These are phyloP conservation scores for Wickerhamiella nectarea DNA, from an alignment of 805 yeast genomes.

Conservation along the genomic window DNA sequence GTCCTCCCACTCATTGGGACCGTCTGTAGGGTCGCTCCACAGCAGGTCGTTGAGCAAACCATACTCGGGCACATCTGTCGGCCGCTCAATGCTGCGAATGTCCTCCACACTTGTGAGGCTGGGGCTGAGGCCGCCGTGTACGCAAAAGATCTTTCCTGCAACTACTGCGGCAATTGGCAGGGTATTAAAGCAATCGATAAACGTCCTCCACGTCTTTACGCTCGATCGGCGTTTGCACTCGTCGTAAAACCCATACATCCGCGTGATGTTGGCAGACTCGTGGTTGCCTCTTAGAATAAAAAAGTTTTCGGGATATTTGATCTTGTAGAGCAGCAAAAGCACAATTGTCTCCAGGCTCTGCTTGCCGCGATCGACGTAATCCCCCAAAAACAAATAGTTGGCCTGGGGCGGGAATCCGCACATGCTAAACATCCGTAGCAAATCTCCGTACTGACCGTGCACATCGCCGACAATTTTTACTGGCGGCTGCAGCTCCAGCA, in stretches of 20 bases:
- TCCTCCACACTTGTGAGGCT: conserved; percentile 61
- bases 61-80: conserved; percentile 77
- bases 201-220: conserved; percentile 84
- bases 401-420: conserved; percentile 96
- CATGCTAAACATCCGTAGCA: conserved; percentile 79
- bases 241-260: conserved; percentile 95
- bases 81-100: conserved; percentile 59
- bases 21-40: conserved; percentile 81
- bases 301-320: conserved; percentile 92
- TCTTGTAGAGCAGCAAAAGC: conserved; percentile 77
- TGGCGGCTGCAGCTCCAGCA: conserved; percentile 75
- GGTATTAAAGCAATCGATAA: conserved; percentile 89
- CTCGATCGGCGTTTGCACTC: conserved; percentile 92
- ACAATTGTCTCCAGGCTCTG: conserved; percentile 88
- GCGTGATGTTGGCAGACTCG: conserved; percentile 92
- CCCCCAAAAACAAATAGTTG: conserved; percentile 85
- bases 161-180: conserved; percentile 92
- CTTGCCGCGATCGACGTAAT: conserved; percentile 95
- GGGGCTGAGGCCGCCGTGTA: conserved; percentile 75
- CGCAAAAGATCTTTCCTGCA: conserved; percentile 87
- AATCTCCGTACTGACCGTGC: conserved; percentile 91
- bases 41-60: conserved; percentile 64
- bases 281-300: conserved; percentile 89
- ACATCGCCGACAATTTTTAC: conserved; percentile 87
- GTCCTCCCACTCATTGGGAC: conserved; percentile 75